phyloP scores from a whole-genome alignment of 2,329 filamentous ascomycete genomes.

The Colletotrichum eremochloae region DNA sequence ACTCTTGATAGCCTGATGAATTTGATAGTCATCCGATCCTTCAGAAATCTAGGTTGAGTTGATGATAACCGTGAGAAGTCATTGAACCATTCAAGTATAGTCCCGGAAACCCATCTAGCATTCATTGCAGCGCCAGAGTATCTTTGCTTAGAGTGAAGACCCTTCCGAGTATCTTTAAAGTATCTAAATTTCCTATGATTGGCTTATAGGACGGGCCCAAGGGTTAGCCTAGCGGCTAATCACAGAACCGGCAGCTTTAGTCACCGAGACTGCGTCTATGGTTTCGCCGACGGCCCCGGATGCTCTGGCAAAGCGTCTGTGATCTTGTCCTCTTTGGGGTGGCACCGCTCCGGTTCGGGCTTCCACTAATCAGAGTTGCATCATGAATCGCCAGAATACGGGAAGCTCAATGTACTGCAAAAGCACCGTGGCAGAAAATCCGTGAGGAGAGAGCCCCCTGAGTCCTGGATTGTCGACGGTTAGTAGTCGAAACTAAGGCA shows the following conservation, averaged over 20 bases:
- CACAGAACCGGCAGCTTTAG: neutral
- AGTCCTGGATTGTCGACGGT: neutral
- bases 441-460: neutral
- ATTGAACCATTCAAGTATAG: neutral
- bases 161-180: neutral
- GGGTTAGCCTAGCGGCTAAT: neutral
- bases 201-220: neutral
- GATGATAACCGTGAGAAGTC: neutral
- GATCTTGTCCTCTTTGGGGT: conserved; percentile 30
- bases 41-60: neutral
- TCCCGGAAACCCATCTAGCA: accelerated
- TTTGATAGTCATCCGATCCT: too few species aligned
- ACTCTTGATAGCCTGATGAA: neutral
- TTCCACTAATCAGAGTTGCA: conserved; percentile 32
- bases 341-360: conserved; percentile 21
- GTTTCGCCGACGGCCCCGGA: conserved; percentile 3
- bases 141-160: neutral
- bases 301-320: conserved; percentile 28
- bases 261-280: neutral
- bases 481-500: neutral
- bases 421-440: conserved; percentile 26
- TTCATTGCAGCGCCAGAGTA: neutral
- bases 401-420: conserved; percentile 34
- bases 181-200: neutral
- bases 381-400: conserved; percentile 1